Evolutionary conservation across 306 rosid species (phyloP).

Genomic region (Malus asiatica): DNA sequence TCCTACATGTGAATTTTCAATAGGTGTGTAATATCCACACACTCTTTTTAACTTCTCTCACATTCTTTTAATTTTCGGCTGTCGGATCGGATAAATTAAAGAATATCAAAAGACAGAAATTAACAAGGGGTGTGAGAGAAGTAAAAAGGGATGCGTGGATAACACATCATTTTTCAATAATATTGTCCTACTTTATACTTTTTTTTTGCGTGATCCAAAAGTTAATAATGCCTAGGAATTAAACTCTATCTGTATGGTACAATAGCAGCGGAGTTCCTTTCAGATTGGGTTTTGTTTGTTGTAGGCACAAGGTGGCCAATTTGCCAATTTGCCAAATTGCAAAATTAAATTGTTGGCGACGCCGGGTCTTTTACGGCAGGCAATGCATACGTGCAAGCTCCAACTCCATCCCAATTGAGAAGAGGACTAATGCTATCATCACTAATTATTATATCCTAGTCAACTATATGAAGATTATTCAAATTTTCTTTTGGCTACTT

Average conservation of each 20-base stretch:
- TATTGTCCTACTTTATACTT: not conserved
- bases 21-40: too few species aligned
- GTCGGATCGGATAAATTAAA: too few species aligned
- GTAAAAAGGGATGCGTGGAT: too few species aligned
- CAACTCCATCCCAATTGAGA: not conserved
- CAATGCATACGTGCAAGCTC: not conserved
- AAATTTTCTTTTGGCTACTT: too few species aligned
- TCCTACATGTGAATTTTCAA: not conserved
- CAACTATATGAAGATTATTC: too few species aligned
- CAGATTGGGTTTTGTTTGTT: not conserved
- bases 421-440: too few species aligned
- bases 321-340: not conserved
- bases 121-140: too few species aligned
- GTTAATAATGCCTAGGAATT: not conserved
- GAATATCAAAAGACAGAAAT: too few species aligned
- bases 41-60: too few species aligned
- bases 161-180: not conserved
- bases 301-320: not conserved
- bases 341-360: not conserved
- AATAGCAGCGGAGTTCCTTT: slow-evolving; percentile 8
- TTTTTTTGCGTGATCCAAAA: not conserved
- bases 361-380: not conserved
- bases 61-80: too few species aligned
- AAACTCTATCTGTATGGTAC: not conserved
- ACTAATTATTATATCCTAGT: too few species aligned